Percentiles rank a stretch among this genome's conserved stretches.
Evolutionary conservation across 2,329 filamentous ascomycete genomes (phyloP).

Genomic region (Coniochaeta ligniaria): DNA sequence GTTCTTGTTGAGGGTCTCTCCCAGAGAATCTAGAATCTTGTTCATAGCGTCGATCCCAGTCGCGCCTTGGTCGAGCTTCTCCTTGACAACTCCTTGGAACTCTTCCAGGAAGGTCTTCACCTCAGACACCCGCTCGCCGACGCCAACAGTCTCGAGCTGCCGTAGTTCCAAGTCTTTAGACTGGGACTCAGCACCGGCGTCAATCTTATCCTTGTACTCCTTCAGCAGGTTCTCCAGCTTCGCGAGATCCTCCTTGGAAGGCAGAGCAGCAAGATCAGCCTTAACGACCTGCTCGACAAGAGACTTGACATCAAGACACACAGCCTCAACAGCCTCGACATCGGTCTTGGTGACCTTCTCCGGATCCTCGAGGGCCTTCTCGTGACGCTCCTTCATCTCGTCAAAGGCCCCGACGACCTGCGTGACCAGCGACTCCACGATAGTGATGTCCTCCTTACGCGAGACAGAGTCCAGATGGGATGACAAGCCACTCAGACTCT

Average conservation of each 20-base stretch:
- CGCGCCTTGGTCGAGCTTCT: constrained; percentile 69
- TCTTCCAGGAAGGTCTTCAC: constrained; percentile 72
- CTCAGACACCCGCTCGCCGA: constrained; percentile 71
- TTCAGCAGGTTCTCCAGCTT: constrained; percentile 62
- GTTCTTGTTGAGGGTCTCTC: constrained; percentile 54
- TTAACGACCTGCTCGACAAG: constrained; percentile 67
- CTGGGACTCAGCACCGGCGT: constrained; percentile 63
- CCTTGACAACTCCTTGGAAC: constrained; percentile 68
- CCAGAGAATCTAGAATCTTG: constrained; percentile 59
- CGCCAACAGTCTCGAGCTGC: constrained; percentile 72
- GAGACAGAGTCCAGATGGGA: constrained; percentile 63
- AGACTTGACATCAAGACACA: constrained; percentile 79
- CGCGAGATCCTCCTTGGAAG: constrained; percentile 71
- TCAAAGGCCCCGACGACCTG: constrained; percentile 72
- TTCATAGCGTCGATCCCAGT: constrained; percentile 67
- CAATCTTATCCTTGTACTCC: constrained; percentile 57
- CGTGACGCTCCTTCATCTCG: constrained; percentile 57
- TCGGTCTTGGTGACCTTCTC: constrained; percentile 74
- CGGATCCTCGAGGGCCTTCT: constrained; percentile 45
- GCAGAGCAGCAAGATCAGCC: constrained; percentile 62
- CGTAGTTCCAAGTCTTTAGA: constrained; percentile 77
- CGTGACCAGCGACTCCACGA: constrained; percentile 69
- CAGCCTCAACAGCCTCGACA: constrained; percentile 70
- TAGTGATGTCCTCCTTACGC: constrained; percentile 70
- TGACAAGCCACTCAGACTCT: constrained; percentile 59